These are phyloP conservation scores for Aspergillus bridgeri DNA, from an alignment of 495 filamentous ascomycete genomes.

Conservation along the genomic window DNA sequence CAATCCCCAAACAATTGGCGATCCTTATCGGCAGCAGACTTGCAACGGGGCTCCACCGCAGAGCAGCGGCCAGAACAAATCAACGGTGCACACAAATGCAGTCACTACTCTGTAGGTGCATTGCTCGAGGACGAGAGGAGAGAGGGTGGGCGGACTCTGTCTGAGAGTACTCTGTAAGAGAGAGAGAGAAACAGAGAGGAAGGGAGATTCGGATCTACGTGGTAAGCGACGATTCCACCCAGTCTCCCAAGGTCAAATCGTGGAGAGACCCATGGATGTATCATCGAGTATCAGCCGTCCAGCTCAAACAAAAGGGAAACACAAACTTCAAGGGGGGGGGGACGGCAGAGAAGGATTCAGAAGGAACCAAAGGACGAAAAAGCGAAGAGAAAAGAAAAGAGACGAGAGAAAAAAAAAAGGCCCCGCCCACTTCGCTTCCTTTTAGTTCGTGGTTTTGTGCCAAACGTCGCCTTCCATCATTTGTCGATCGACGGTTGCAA, in stretches of 20 bases:
- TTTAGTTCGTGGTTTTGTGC: slow-evolving; percentile 3
- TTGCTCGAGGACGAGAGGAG: slow-evolving; percentile 9
- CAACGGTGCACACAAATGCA: slow-evolving; percentile 38
- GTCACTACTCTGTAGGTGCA: too few relatives aligned
- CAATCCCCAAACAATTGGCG: neutral
- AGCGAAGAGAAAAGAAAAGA: neutral
- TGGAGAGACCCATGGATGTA: neutral
- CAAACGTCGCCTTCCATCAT: slow-evolving; percentile 22
- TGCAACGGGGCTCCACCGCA: slow-evolving; percentile 12
- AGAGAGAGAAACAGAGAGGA: neutral
- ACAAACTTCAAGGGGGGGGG: neutral
- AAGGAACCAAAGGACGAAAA: too few relatives aligned
- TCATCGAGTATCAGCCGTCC: neutral
- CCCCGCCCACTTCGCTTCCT: slow-evolving; percentile 14
- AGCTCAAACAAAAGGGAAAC: neutral
- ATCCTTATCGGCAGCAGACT: slow-evolving; percentile 21
- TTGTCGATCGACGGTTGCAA: slow-evolving; percentile 36
- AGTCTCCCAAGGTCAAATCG: too few relatives aligned
- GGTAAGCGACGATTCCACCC: neutral
- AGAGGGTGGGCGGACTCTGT: too few relatives aligned
- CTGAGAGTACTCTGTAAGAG: too few relatives aligned
- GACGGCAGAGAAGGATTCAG: too few relatives aligned
- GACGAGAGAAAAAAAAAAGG: neutral
- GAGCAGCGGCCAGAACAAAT: slow-evolving; percentile 34
- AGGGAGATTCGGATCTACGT: neutral